Evolutionary conservation across 192 early-diverging fungal species (phyloP).

Genomic region (Entomortierella parvispora): DNA sequence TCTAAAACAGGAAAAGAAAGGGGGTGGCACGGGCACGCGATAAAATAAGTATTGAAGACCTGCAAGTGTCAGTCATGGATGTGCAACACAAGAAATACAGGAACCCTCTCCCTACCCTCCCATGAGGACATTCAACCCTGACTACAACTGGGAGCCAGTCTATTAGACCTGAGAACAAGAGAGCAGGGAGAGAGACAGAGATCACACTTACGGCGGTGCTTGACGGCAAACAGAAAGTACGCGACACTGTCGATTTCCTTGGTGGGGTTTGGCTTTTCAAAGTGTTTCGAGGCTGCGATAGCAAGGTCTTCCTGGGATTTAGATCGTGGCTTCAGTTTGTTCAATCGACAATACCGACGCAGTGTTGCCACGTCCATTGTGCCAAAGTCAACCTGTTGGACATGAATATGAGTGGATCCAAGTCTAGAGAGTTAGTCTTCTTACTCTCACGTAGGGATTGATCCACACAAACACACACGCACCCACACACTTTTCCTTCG

Average conservation of each 20-base stretch:
- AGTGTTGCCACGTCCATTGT: slow-evolving; percentile 27
- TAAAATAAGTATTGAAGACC: not conserved
- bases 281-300: slow-evolving; percentile 31
- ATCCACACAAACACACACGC: too few relatives aligned
- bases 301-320: slow-evolving; percentile 37
- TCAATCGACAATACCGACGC: slow-evolving; percentile 46
- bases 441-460: too few relatives aligned
- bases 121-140: too few relatives aligned
- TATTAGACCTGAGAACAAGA: not conserved
- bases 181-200: too few relatives aligned
- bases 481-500: too few relatives aligned
- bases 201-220: slow-evolving; percentile 47
- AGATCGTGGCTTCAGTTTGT: slow-evolving; percentile 42
- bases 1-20: slow-evolving; percentile 14
- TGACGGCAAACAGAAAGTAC: slow-evolving; percentile 51
- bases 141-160: not conserved
- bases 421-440: too few relatives aligned
- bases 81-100: too few relatives aligned
- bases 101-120: too few relatives aligned
- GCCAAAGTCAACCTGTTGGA: slow-evolving; percentile 27
- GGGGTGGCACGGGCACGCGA: not conserved
- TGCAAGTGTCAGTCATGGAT: too few relatives aligned
- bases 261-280: slow-evolving; percentile 14
- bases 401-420: too few relatives aligned
- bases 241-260: slow-evolving; percentile 48